Evolutionary conservation across 2,329 filamentous ascomycete species (phyloP), one percentile per base, ranked within the genome.

Genomic region (Stachybotrys chartarum): DNA sequence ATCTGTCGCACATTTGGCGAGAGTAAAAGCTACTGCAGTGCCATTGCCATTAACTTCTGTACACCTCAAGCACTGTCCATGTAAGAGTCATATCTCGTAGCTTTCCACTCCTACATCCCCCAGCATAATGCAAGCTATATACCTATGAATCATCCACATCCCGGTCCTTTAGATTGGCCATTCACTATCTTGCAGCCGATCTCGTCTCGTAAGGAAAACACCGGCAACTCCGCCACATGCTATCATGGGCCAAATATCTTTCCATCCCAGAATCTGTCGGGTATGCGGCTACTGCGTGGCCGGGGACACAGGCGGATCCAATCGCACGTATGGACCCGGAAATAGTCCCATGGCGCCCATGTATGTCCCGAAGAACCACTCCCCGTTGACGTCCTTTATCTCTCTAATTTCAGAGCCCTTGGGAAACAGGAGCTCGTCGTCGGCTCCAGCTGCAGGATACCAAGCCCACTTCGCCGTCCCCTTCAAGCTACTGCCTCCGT

Each of bases 321-420:
- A 65, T 60, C 75, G 75, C 30, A 91, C 88, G 77, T 93, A 93
- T 7, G 83, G 81, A 7, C 86, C 85, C 5, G 92, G 92, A 66
- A 97, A 95, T 60, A 97, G 64, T 0, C 91, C 92, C 62, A 83
- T 85, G 30, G 74, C 75, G 0, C 91, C 91, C 73, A 91, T 91
- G 75, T 96, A 97, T 31, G 85, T 84, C 0, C 93, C 93, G 73
- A 87, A 88, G 65, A 82, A 91, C 92, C 92, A 97, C 68, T 96
- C 91, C 17, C 87, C 89, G 68, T 96, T 96, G 51, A 95, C 84
- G 69, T 94, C 88, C 68, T 93, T 87, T 44, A 88, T 84, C 73
- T 97, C 93, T 7, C 80, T 79, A 14, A 97, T 82, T 70, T 94
- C 89, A 0, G 92, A 91, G 10, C 88, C 86, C 52, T 85, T 85